A percentile compares a stretch with the other conserved stretches of the same genome.
phyloP scores from a whole-genome alignment of 768 basidiomycete genomes.

The Lentinula edodes region DNA sequence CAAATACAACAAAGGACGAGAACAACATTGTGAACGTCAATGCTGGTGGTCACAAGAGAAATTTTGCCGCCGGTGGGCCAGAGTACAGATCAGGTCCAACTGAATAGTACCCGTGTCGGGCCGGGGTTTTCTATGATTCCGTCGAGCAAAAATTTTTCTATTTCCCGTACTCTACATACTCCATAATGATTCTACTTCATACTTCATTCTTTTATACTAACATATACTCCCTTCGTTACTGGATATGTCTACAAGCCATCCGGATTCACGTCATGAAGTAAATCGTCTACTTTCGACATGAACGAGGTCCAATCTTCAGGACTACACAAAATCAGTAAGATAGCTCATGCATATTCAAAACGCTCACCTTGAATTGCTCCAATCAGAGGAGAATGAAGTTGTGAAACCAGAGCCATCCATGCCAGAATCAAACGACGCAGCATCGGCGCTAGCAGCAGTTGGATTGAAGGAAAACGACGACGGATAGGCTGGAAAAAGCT shows the following conservation, averaged over 20 bases:
- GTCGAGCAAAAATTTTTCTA: too few species aligned
- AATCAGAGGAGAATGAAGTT: background rate
- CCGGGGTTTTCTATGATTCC: too few species aligned
- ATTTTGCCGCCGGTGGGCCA: too few species aligned
- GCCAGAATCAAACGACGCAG: background rate
- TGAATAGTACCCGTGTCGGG: too few species aligned
- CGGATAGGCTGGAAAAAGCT: background rate
- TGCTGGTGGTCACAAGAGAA: too few species aligned
- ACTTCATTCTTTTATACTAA: too few species aligned
- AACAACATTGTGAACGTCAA: too few species aligned
- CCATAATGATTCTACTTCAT: too few species aligned
- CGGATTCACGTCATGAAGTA: background rate
- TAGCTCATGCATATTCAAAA: background rate
- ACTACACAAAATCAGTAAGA: background rate
- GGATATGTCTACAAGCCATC: background rate
- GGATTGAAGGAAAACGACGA: background rate
- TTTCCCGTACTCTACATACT: too few species aligned
- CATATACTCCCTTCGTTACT: background rate
- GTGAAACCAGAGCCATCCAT: background rate
- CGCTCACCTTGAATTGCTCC: background rate
- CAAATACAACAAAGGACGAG: too few species aligned
- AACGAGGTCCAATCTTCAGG: conserved; percentile 4
- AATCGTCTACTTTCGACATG: conserved; percentile 4
- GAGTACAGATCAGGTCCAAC: too few species aligned
- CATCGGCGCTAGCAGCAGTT: background rate